Percentiles rank a stretch among this genome's conserved stretches.
Evolutionary conservation across 257 asterid species (phyloP).

Genomic region (Rauvolfia tetraphylla): DNA sequence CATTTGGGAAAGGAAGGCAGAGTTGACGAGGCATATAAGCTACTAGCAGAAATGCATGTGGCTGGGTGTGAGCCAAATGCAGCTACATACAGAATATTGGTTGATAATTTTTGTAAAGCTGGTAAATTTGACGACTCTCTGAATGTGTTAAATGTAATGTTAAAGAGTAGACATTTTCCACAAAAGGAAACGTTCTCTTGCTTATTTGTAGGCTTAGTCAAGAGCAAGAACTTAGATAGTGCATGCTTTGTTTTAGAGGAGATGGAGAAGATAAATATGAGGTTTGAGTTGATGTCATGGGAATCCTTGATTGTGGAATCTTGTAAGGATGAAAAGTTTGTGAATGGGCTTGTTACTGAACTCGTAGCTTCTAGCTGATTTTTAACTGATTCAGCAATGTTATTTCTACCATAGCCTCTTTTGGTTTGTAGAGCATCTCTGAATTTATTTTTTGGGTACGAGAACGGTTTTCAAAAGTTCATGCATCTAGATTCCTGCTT

Average conservation of each 20-base stretch:
- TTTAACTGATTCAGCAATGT: too few species aligned
- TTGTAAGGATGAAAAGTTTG: slow-evolving; percentile 32
- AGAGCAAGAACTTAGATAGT: slow-evolving; percentile 46
- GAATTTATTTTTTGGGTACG: too few species aligned
- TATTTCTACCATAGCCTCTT: too few species aligned
- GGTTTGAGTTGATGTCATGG: slow-evolving; percentile 51
- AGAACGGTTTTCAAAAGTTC: background rate
- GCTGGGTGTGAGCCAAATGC: too few species aligned
- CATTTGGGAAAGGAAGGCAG: too few species aligned
- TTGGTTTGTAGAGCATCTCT: too few species aligned
- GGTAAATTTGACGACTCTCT: slow-evolving; percentile 57
- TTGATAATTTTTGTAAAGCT: too few species aligned
- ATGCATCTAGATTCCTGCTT: background rate
- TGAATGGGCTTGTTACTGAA: slow-evolving; percentile 25
- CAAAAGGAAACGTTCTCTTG: slow-evolving; percentile 44
- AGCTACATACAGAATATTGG: too few species aligned
- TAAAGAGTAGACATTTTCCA: slow-evolving; percentile 52
- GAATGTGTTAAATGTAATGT: slow-evolving; percentile 69
- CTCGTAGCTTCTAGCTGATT: slow-evolving; percentile 10
- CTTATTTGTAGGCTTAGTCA: slow-evolving; percentile 48
- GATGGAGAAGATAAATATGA: slow-evolving; percentile 56
- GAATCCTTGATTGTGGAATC: slow-evolving; percentile 43
- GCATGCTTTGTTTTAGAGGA: slow-evolving; percentile 64
- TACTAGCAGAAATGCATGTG: too few species aligned
- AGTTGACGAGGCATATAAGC: too few species aligned